Conservation (phyloP, 2,329 filamentous ascomycete species). For the Xylariales sp. region DNA sequence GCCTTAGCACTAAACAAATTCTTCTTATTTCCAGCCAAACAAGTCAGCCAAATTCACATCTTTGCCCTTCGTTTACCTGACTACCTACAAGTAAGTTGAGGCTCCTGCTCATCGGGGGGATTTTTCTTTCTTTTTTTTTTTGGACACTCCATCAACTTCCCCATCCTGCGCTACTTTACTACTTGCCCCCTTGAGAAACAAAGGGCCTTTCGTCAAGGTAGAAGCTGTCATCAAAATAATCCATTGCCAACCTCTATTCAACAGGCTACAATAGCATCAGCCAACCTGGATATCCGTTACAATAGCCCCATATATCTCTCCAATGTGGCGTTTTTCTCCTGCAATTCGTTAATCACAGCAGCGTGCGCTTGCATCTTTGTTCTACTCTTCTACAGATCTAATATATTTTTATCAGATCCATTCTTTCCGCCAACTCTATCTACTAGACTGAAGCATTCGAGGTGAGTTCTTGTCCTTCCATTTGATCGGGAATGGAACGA, state of each 20-base stretch:
- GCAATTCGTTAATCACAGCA: neutral
- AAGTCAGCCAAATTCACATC: constrained; percentile 6
- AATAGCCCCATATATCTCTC: neutral
- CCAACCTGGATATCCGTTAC: neutral
- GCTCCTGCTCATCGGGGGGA: too few relatives aligned
- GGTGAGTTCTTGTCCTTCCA: neutral
- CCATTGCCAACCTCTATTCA: neutral
- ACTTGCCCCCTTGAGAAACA: neutral
- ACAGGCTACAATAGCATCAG: neutral
- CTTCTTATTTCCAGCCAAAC: constrained; percentile 13
- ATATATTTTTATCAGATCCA: neutral
- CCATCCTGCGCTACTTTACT: neutral
- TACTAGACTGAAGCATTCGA: neutral
- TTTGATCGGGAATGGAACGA: neutral
- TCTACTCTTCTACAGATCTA: neutral
- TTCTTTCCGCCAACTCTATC: too few relatives aligned
- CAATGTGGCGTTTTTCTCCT: neutral
- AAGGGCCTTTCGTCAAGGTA: neutral
- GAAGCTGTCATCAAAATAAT: neutral
- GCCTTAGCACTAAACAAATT: constrained; percentile 15
- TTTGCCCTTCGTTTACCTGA: constrained; percentile 3
- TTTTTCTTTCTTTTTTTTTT: constrained; percentile 2
- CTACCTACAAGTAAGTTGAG: constrained; percentile 24
- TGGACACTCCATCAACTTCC: neutral
- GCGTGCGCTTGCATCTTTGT: neutral